Evolutionary conservation across 345 rosid species (phyloP).

Genomic region (Citrus australasica): DNA sequence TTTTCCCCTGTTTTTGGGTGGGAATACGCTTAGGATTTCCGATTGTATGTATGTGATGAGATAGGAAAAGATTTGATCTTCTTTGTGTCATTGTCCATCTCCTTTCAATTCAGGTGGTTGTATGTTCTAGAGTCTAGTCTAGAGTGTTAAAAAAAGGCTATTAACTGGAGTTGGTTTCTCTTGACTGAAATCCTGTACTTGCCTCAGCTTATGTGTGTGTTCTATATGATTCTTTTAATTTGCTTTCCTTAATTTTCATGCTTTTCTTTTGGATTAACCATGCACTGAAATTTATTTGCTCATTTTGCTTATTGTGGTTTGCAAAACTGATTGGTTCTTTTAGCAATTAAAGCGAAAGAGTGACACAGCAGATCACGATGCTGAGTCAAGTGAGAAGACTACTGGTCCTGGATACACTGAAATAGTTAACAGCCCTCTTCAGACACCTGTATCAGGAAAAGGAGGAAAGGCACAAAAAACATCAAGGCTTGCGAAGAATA

Average conservation of each 20-base stretch:
- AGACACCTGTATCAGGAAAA: constrained; percentile 74
- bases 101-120: neutral
- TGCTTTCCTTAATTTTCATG: neutral
- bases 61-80: neutral
- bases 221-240: neutral
- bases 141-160: neutral
- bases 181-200: neutral
- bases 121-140: neutral
- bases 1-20: neutral
- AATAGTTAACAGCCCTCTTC: constrained; percentile 45
- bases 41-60: neutral
- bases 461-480: constrained; percentile 64
- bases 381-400: constrained; percentile 50
- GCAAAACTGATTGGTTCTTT: constrained; percentile 12
- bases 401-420: constrained; percentile 47
- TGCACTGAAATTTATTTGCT: constrained; percentile 6
- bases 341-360: constrained; percentile 81
- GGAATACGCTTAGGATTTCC: neutral
- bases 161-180: neutral
- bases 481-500: constrained; percentile 58
- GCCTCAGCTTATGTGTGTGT: neutral
- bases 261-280: neutral
- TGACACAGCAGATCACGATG: constrained; percentile 49
- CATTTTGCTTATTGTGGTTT: constrained; percentile 12
- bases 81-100: neutral